Conservation (phyloP, 805 yeast genomes). For the Clavispora carvajalis region DNA sequence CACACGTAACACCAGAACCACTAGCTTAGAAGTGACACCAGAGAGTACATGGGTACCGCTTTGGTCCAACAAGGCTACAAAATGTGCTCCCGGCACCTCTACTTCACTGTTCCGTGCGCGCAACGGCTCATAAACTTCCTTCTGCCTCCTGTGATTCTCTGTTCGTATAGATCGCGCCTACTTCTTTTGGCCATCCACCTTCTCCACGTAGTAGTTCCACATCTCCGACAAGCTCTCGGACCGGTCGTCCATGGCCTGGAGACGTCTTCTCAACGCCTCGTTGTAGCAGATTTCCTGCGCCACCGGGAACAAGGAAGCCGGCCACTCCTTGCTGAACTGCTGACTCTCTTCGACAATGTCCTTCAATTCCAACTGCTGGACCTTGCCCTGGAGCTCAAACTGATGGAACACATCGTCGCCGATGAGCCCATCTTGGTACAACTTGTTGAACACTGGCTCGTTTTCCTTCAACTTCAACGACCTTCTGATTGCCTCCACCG, state of each 20-base stretch:
- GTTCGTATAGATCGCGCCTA: neutral
- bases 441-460: conserved; percentile 59
- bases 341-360: conserved; percentile 76
- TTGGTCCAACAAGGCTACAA: too few species aligned
- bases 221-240: conserved; percentile 25
- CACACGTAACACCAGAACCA: too few species aligned
- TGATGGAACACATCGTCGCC: conserved; percentile 87
- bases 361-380: conserved; percentile 76
- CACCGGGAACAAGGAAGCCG: conserved; percentile 64
- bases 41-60: too few species aligned
- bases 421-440: conserved; percentile 83
- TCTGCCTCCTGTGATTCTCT: too few species aligned
- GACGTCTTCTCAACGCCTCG: conserved; percentile 81
- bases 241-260: conserved; percentile 40
- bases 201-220: conserved; percentile 31
- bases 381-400: conserved; percentile 67
- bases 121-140: too few species aligned
- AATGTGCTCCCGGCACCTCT: too few species aligned
- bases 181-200: conserved; percentile 6
- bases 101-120: neutral
- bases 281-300: conserved; percentile 90
- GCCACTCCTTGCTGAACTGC: conserved; percentile 72
- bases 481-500: conserved; percentile 86
- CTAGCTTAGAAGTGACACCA: too few species aligned
- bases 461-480: conserved; percentile 76